A percentile compares a stretch with the other conserved stretches of the same genome.
Conservation (phyloP, 805 yeast species). For the Lipomyces mesembrius region DNA sequence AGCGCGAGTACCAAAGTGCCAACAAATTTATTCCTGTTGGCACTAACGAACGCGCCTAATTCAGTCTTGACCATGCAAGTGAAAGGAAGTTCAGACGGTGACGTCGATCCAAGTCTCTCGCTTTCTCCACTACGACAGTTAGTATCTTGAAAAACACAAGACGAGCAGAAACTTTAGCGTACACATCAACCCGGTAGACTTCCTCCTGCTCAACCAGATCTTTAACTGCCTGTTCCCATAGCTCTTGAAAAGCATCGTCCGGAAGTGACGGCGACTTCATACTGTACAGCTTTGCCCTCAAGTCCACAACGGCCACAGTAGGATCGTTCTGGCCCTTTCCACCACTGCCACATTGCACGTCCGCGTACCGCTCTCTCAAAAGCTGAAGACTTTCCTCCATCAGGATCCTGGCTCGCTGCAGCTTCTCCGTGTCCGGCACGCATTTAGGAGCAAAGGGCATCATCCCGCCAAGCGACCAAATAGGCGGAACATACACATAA, state of each 20-base stretch:
- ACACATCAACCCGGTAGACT: constrained; percentile 17
- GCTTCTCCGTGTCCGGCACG: constrained; percentile 72
- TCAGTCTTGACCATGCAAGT: constrained; percentile 21
- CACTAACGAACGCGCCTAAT: constrained; percentile 13
- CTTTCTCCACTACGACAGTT: neutral
- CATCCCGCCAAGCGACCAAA: constrained; percentile 59
- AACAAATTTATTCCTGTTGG: constrained; percentile 8
- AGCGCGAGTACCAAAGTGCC: constrained; percentile 1
- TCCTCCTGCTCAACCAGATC: constrained; percentile 26
- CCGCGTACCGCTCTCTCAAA: constrained; percentile 71
- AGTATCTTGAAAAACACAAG: neutral
- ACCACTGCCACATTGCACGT: constrained; percentile 53
- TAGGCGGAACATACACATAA: constrained; percentile 56
- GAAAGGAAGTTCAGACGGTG: constrained; percentile 20
- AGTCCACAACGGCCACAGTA: constrained; percentile 21
- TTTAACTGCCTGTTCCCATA: constrained; percentile 41
- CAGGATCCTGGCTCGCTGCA: constrained; percentile 67
- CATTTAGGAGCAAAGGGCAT: constrained; percentile 70
- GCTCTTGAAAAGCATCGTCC: constrained; percentile 49
- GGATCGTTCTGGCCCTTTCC: constrained; percentile 21
- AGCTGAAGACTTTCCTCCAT: constrained; percentile 67
- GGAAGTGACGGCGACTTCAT: constrained; percentile 44
- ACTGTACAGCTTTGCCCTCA: constrained; percentile 35
- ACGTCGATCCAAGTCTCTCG: constrained; percentile 24
- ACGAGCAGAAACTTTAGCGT: neutral